Evolutionary conservation across 106 monocot species (phyloP), one percentile per base, ranked within the genome.

Genomic region (Dendrobium huoshanense): DNA sequence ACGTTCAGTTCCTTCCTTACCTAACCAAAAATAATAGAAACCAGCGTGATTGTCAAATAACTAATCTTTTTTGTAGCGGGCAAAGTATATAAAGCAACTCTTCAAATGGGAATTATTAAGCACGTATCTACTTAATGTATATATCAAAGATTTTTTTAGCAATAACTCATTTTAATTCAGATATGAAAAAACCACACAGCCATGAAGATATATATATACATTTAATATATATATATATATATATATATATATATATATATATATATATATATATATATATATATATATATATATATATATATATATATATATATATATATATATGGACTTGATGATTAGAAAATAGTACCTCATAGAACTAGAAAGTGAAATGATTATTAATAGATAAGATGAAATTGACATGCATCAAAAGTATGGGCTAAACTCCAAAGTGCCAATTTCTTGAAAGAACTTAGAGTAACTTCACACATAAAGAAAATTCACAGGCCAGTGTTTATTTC

Each of bases 1-100:
- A 15, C 79, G 49, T 37, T 90, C 85, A 75, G 88, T 87, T 87
- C 84, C 88, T 73, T 87, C 88, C 77, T 87, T 88, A 79, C 89
- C 94, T 95, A 73, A 16, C 18, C 67, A 59, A 76, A 20, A 77
- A 40, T 41, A 75, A 15, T 70, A 33, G 72, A 29, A 67, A 78
- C 56, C 73, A 67, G 56, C 5, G 7, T 76, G n/a, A 76, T 76
- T 24, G 48, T 27, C 41, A 76, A 47, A 76, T 27, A 76, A 61
- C 0, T 4, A 24, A 76, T 76, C 4, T 17, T 24, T 47, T 76
- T 76, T 49, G 25, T 11, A 76, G 49, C 10, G 47, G 41, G 20
- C 18, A 8, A 70, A 33, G 70, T 8, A 70, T 11, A 70, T 61
- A 19, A 61, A 19, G 58, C 58, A 58, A 16, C 58, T 61, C 61